Evolutionary conservation across 169 alveolate species (phyloP).

Genomic region (Eimeria nieschulzi): DNA sequence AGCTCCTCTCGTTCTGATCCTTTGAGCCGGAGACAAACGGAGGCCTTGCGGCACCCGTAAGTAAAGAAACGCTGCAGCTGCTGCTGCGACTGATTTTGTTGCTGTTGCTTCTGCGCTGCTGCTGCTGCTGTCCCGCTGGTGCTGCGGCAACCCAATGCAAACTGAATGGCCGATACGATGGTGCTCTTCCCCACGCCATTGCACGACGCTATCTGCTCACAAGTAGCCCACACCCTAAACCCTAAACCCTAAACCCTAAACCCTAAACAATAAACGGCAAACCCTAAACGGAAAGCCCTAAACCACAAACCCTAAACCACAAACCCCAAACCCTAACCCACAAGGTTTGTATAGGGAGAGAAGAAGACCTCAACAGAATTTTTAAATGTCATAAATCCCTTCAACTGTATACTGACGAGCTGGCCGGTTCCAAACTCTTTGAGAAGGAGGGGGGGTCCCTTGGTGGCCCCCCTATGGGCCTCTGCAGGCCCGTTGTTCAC

Average conservation of each 20-base stretch:
- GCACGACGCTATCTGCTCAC: neutral
- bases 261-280: neutral
- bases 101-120: neutral
- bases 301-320: constrained; percentile 32
- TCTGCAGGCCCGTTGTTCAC: too few relatives aligned
- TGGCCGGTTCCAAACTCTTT: too few relatives aligned
- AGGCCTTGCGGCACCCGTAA: constrained; percentile 4
- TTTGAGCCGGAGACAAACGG: neutral
- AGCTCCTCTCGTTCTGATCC: neutral
- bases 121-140: constrained; percentile 6
- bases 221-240: neutral
- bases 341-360: constrained; percentile 21
- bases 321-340: constrained; percentile 27
- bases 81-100: constrained; percentile 18
- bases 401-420: too few relatives aligned
- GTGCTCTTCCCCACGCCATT: constrained; percentile 19
- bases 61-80: neutral
- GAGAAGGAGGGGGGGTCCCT: too few relatives aligned
- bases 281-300: neutral
- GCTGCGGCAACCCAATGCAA: constrained; percentile 20
- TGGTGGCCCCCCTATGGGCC: too few relatives aligned
- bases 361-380: neutral
- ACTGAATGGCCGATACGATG: constrained; percentile 14
- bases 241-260: neutral
- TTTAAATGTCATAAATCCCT: too few relatives aligned